phyloP scores from a whole-genome alignment of 1,284 basidiomycete genomes.

The Rugosomyces carneus region DNA sequence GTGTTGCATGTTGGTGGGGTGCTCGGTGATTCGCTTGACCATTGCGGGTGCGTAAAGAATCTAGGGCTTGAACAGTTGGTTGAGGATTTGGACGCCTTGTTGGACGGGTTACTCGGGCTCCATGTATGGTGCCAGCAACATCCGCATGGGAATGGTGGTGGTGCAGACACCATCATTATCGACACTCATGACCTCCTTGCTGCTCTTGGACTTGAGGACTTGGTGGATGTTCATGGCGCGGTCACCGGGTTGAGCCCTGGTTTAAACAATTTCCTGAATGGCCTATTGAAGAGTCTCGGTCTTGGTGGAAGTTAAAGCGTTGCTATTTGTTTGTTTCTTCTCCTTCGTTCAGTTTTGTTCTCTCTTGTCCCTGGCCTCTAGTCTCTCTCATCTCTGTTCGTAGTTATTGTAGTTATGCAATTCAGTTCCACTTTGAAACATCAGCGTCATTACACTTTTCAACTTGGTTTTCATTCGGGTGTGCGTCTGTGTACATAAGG shows the following conservation, averaged over 20 bases:
- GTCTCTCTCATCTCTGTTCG: not conserved
- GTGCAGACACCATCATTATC: constrained; percentile 15
- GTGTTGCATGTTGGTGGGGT: constrained; percentile 12
- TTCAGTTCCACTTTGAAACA: too few species aligned
- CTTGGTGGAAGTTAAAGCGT: constrained; percentile 12
- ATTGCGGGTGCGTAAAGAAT: constrained; percentile 16
- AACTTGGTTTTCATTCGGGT: too few species aligned
- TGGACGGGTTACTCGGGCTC: constrained; percentile 17
- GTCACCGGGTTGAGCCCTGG: constrained; percentile 16
- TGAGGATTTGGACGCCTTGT: constrained; percentile 15
- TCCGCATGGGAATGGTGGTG: not conserved
- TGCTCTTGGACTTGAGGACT: constrained; percentile 18
- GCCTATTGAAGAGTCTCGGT: constrained; percentile 18
- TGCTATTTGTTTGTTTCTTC: not conserved
- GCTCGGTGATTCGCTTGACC: constrained; percentile 10
- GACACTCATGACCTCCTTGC: constrained; percentile 18
- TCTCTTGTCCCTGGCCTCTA: not conserved
- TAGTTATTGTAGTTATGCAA: not conserved
- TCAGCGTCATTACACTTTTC: too few species aligned
- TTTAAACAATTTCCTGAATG: constrained; percentile 16
- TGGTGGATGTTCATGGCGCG: constrained; percentile 13
- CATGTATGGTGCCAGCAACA: constrained; percentile 11
- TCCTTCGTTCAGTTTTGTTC: not conserved
- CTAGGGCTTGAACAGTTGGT: constrained; percentile 15
- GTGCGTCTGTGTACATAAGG: too few species aligned